These are phyloP conservation scores for Fusarium sp. DNA, from an alignment of 2,329 filamentous ascomycete species.

Conservation along the genomic window DNA sequence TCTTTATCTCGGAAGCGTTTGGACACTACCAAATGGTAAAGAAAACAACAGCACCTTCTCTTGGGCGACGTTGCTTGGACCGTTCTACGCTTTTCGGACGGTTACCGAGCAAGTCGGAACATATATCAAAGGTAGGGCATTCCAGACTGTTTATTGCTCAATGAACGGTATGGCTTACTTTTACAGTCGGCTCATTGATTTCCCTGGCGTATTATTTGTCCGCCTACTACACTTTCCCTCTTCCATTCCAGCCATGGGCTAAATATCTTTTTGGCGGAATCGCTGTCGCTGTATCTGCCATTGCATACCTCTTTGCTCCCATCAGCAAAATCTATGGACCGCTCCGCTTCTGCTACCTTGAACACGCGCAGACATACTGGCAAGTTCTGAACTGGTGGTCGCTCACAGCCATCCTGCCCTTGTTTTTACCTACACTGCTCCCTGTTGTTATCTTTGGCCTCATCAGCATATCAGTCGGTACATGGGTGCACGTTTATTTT, in stretches of 20 bases:
- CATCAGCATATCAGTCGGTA: constrained; percentile 12
- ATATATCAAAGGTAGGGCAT: constrained; percentile 15
- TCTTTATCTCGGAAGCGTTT: constrained; percentile 19
- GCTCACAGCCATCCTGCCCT: constrained; percentile 14
- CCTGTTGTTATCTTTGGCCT: constrained; percentile 21
- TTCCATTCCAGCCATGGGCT: constrained; percentile 23
- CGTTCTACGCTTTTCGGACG: constrained; percentile 23
- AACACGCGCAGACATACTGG: constrained; percentile 37
- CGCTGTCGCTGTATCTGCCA: accelerated
- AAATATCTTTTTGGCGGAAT: constrained; percentile 18
- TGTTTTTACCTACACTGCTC: constrained; percentile 18
- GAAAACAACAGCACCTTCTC: not conserved
- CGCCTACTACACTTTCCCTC: constrained; percentile 20
- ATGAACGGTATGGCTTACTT: not conserved
- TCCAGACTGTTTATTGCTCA: too few relatives aligned
- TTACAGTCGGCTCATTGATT: constrained; percentile 18
- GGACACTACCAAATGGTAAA: constrained; percentile 14
- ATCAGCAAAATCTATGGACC: constrained; percentile 29
- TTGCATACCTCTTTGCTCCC: constrained; percentile 23
- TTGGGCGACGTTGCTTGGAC: constrained; percentile 7
- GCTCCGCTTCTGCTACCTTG: constrained; percentile 36
- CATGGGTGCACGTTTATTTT: constrained; percentile 30
- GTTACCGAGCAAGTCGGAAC: constrained; percentile 24
- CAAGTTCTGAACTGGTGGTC: constrained; percentile 35
- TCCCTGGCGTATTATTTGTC: constrained; percentile 26